Percentiles rank a stretch among this genome's conserved stretches.
Conservation (phyloP, 768 basidiomycete genomes). For the Tricholoma sp. region DNA sequence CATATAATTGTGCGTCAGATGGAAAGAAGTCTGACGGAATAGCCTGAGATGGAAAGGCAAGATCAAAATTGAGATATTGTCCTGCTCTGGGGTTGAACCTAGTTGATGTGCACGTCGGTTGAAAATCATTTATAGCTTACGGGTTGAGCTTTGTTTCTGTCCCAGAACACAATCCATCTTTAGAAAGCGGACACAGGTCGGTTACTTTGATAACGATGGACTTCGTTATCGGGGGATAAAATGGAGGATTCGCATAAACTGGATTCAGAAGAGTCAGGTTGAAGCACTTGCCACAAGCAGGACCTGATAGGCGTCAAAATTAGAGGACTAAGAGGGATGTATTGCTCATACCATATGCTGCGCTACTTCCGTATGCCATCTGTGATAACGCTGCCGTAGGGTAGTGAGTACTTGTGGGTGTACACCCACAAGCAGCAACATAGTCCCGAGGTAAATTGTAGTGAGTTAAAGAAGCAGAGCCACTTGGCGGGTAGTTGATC, state of each 20-base stretch:
- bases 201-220: conserved; percentile 74
- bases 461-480: conserved; percentile 76
- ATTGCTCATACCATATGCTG: conserved; percentile 46
- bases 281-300: conserved; percentile 76
- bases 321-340: neutral
- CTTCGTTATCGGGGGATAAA: conserved; percentile 55
- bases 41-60: conserved; percentile 68
- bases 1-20: conserved; percentile 61
- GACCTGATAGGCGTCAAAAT: conserved; percentile 36
- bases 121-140: conserved; percentile 34
- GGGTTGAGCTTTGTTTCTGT: conserved; percentile 55
- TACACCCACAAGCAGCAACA: conserved; percentile 77
- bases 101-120: neutral
- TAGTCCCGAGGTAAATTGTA: conserved; percentile 53
- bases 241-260: conserved; percentile 61
- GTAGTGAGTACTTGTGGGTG: conserved; percentile 57
- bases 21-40: conserved; percentile 76
- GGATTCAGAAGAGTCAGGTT: conserved; percentile 70
- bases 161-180: conserved; percentile 66
- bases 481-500: conserved; percentile 59
- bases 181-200: conserved; percentile 68
- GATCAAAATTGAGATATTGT: conserved; percentile 74
- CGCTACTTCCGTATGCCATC: conserved; percentile 74
- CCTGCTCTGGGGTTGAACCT: conserved; percentile 45
- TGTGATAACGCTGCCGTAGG: conserved; percentile 80